Evolutionary conservation across 1,284 basidiomycete species (phyloP).

Genomic region (Irpex sp.): DNA sequence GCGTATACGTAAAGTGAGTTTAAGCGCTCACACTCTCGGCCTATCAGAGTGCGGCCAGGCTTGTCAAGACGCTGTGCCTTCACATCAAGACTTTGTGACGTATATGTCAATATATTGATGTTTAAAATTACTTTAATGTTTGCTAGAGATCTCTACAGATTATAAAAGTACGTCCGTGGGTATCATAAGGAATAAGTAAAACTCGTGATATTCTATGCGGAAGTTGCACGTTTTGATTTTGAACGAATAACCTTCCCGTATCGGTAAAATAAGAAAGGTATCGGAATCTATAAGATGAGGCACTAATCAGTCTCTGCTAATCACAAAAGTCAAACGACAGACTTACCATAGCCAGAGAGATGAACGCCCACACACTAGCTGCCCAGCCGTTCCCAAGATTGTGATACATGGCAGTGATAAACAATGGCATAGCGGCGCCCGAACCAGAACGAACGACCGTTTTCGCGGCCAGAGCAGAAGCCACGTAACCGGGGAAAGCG

Average conservation of each 20-base stretch:
- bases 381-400: background rate
- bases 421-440: constrained; percentile 67
- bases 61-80: too few relatives aligned
- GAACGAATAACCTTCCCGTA: constrained; percentile 18
- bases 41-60: too few relatives aligned
- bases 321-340: constrained; percentile 11
- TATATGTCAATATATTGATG: too few relatives aligned
- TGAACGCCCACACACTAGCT: constrained; percentile 35
- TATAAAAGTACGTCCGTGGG: background rate
- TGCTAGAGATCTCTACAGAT: too few relatives aligned
- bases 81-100: too few relatives aligned
- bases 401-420: constrained; percentile 44
- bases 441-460: constrained; percentile 61
- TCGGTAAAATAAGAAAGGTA: constrained; percentile 40
- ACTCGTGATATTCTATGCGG: constrained; percentile 6
- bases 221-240: constrained; percentile 15
- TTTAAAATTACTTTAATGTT: too few relatives aligned
- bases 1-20: background rate
- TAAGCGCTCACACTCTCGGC: too few relatives aligned
- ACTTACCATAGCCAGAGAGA: constrained; percentile 33
- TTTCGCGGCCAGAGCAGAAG: constrained; percentile 70
- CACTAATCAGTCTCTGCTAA: too few relatives aligned
- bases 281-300: constrained; percentile 21
- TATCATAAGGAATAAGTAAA: background rate
- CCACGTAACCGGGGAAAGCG: constrained; percentile 24